Evolutionary conservation across 768 basidiomycete species (phyloP), one percentile per base, ranked within the genome.

Genomic region (Tulasnella sp.): DNA sequence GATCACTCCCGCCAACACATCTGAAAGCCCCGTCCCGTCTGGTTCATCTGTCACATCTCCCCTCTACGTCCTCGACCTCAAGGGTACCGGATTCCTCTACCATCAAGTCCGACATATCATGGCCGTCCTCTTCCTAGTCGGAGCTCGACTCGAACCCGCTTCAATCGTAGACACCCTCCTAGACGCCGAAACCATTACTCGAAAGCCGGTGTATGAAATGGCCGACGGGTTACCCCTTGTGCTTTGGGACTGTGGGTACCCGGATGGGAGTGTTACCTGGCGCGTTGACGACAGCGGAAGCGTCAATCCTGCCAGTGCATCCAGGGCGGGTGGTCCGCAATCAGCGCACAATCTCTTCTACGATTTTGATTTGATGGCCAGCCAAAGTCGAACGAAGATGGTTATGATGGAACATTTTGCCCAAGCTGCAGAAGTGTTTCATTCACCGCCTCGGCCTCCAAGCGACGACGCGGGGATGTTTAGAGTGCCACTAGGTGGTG

Each of bases 61-160:
- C 16, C 86, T 90, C 83, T 91, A 91, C 82, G 94, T 96, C 44
- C 88, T 98, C 79, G 93, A 99, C 85, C 91, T 98, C 52, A 86
- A 92, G 34, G 97, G 97, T 0, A 91, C 88, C 0, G 97, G 96
- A 0, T 98, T 97, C 84, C 87, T 99, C 58, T 98, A 96, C 85
- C 95, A 99, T 85, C 97, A 98, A 87, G 97, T 98, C 19, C 90
- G 97, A 48, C 95, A 97, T 82, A 97, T 98, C 86, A 93, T 98
- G 90, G 94, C 94, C 2, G 84, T 97, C 74, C 88, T 99, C 27
- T 95, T 98, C 85, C 91, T 98, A 74, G 89, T 97, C 75, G 97
- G 96, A 24, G 85, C 92, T 0, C 90, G 93, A 0, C 88, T 96
- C 77, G 97, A 98, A 83, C 83, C 86, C 8, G 92, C 94, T 0